Percentiles rank a stretch among this genome's conserved stretches.
Conservation (phyloP, 495 filamentous ascomycete species). For the Paragyromitra xinjiangensis region DNA sequence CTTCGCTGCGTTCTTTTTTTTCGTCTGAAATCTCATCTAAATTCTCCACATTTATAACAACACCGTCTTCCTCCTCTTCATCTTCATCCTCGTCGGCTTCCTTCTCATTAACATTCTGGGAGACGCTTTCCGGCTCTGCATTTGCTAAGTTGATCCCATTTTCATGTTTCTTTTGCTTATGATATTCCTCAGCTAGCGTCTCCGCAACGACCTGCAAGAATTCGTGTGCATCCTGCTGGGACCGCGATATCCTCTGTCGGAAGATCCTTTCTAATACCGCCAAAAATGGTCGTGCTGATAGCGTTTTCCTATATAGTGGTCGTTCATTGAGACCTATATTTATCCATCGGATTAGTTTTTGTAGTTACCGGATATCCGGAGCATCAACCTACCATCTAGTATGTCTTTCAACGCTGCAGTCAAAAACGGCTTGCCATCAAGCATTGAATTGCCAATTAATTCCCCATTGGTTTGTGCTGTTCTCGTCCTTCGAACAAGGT, state of each 20-base stretch:
- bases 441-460: conserved; percentile 26
- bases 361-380: conserved; percentile 17
- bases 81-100: conserved; percentile 7
- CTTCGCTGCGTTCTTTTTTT: conserved; percentile 35
- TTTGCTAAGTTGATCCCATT: conserved; percentile 15
- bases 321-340: conserved; percentile 78
- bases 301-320: conserved; percentile 92
- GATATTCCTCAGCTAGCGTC: conserved; percentile 89
- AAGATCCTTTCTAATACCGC: conserved; percentile 83
- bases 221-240: conserved; percentile 99
- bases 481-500: conserved; percentile 63
- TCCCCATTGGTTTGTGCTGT: conserved; percentile 47
- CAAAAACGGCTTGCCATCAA: conserved; percentile 61
- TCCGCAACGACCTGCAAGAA: conserved; percentile 94
- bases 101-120: conserved; percentile 15
- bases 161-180: conserved; percentile 61
- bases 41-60: conserved; percentile 38
- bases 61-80: conserved; percentile 26
- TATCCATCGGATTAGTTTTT: conserved; percentile 9
- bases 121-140: conserved; percentile 18
- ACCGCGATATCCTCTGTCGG: conserved; percentile 84
- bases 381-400: conserved; percentile 68
- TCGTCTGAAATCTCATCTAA: conserved; percentile 30
- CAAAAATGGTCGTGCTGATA: conserved; percentile 84
- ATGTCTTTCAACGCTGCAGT: conserved; percentile 92